Percentiles rank a stretch among this genome's conserved stretches.
Conservation (phyloP, 75 land plant genomes). For the Gnetum montanum region DNA sequence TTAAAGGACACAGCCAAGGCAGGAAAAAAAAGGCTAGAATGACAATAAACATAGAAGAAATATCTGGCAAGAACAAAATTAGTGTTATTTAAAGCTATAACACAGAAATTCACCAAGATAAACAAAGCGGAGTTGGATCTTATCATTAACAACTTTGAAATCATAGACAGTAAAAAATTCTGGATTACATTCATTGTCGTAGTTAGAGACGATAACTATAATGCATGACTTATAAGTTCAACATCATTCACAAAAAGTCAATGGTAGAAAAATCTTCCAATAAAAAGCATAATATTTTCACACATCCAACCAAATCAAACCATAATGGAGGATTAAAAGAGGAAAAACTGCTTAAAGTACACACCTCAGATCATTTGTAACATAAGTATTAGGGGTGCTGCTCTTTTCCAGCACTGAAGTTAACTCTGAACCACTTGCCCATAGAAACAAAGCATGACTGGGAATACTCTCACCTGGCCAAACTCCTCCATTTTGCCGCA, state of each 20-base stretch:
- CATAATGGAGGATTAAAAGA: background rate
- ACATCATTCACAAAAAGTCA: background rate
- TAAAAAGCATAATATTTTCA: background rate
- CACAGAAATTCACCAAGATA: no score
- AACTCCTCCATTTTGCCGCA: constrained; percentile 59
- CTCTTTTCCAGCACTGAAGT: constrained; percentile 54
- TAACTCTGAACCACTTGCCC: constrained; percentile 92
- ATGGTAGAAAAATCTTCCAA: background rate
- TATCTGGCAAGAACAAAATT: no score
- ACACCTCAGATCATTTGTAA: constrained; percentile 69
- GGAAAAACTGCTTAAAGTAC: background rate
- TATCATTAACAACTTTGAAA: no score
- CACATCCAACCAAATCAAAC: background rate
- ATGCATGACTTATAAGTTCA: no score
- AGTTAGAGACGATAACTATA: background rate
- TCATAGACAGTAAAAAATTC: no score
- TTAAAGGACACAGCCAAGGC: no score
- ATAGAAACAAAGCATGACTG: constrained; percentile 71
- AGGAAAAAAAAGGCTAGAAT: no score
- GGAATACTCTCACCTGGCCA: constrained; percentile 88
- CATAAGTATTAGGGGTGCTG: constrained; percentile 72
- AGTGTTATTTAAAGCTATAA: no score
- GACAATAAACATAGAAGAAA: no score
- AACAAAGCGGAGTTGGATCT: no score
- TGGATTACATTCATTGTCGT: no score